phyloP scores from a whole-genome alignment of 805 yeast genomes.

The Wickerhamomyces queroliae region DNA sequence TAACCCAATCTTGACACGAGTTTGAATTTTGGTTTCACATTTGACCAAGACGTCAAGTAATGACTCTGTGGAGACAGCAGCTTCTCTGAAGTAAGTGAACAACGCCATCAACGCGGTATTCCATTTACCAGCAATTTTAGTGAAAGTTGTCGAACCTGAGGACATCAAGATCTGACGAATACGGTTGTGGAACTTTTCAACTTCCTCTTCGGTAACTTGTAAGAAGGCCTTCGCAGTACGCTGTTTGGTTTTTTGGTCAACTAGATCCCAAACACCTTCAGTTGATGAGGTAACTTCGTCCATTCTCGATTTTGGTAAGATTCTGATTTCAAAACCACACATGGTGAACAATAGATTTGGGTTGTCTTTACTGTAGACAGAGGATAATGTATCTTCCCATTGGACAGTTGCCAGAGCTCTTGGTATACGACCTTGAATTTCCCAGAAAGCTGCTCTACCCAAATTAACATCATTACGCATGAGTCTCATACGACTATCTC shows the following conservation, averaged over 20 bases:
- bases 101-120: conserved; percentile 84
- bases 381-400: conserved; percentile 79
- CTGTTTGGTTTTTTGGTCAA: conserved; percentile 66
- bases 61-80: conserved; percentile 76
- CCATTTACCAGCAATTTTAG: conserved; percentile 94
- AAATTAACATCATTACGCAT: conserved; percentile 88
- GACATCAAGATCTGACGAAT: conserved; percentile 90
- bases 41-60: conserved; percentile 79
- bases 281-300: conserved; percentile 46
- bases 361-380: conserved; percentile 87
- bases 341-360: conserved; percentile 83
- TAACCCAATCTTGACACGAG: conserved; percentile 87
- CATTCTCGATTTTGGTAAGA: conserved; percentile 67
- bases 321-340: conserved; percentile 94
- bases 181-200: conserved; percentile 74
- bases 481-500: conserved; percentile 84
- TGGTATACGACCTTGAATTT: conserved; percentile 75
- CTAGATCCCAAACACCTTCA: conserved; percentile 91
- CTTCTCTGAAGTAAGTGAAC: conserved; percentile 90
- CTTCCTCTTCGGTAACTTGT: conserved; percentile 76
- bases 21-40: conserved; percentile 90
- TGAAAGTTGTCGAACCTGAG: conserved; percentile 92
- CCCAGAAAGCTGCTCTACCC: conserved; percentile 93
- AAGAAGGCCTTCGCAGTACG: conserved; percentile 84
- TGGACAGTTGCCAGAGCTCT: conserved; percentile 60